Evolutionary conservation across 495 filamentous ascomycete genomes (phyloP).

Genomic region (Neurospora sp.): DNA sequence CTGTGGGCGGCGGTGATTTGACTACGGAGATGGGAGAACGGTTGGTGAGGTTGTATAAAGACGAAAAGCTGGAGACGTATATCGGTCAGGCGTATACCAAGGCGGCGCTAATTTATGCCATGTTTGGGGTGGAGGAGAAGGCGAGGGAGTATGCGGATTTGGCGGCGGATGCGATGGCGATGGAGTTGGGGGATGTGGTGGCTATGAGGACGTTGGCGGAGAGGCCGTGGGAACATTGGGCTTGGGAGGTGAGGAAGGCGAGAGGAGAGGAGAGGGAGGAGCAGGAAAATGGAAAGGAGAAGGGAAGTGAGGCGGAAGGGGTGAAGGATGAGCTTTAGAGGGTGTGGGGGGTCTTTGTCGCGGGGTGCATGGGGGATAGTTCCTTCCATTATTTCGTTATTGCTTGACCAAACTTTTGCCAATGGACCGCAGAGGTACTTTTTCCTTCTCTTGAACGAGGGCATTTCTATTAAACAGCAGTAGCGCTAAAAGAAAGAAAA

Average conservation of each 20-base stretch:
- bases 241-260: conserved; percentile 11
- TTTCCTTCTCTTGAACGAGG: background rate
- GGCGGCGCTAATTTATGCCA: conserved; percentile 33
- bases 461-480: background rate
- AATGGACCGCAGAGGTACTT: background rate
- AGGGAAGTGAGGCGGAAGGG: background rate
- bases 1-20: conserved; percentile 12
- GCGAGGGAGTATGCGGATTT: conserved; percentile 21
- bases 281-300: background rate
- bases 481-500: background rate
- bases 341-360: too few species aligned
- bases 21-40: conserved; percentile 24
- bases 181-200: conserved; percentile 24
- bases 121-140: conserved; percentile 29
- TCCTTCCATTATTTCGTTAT: background rate
- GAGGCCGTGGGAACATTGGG: conserved; percentile 21
- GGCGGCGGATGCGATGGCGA: conserved; percentile 24
- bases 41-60: conserved; percentile 23
- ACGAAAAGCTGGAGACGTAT: conserved; percentile 27
- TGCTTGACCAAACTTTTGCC: background rate
- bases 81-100: conserved; percentile 28
- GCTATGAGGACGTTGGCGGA: conserved; percentile 29
- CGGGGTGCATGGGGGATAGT: background rate
- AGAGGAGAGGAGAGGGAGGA: background rate
- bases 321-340: background rate